Evolutionary conservation across 2,329 filamentous ascomycete species (phyloP).

Genomic region (Penicillium sp.): DNA sequence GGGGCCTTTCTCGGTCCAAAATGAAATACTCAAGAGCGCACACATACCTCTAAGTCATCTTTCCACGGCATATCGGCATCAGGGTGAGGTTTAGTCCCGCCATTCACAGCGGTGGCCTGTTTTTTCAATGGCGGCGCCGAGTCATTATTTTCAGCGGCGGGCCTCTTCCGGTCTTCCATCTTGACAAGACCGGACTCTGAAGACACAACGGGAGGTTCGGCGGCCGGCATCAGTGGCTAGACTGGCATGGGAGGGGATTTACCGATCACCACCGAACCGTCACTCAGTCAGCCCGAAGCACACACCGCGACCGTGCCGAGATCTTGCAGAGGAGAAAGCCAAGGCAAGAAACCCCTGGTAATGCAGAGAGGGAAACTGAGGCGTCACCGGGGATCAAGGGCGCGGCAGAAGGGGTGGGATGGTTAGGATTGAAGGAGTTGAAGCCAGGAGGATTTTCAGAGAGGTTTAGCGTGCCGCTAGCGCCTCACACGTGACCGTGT

Average conservation of each 20-base stretch:
- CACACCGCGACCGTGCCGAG: constrained; percentile 28
- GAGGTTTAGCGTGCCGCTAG: constrained; percentile 34
- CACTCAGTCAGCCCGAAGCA: constrained; percentile 33
- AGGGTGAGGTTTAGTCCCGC: constrained; percentile 61
- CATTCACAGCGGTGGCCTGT: constrained; percentile 75
- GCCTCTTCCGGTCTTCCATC: constrained; percentile 99
- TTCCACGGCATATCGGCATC: constrained; percentile 68
- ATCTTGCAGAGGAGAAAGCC: constrained; percentile 12
- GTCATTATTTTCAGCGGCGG: constrained; percentile 77
- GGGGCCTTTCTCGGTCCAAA: no score
- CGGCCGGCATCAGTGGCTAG: constrained; percentile 80
- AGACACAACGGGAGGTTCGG: constrained; percentile 71
- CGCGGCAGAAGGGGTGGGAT: constrained; percentile 22
- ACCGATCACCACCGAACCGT: constrained; percentile 35
- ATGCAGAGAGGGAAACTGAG: constrained; percentile 4
- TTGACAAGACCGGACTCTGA: constrained; percentile 76
- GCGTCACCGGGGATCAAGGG: constrained; percentile 7
- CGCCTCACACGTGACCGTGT: constrained; percentile 38
- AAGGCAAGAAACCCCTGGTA: constrained; percentile 4
- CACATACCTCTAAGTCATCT: constrained; percentile 70
- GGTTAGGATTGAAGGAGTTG: constrained; percentile 28
- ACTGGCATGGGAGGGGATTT: constrained; percentile 37
- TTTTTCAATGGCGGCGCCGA: constrained; percentile 86
- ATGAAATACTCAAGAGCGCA: no score
- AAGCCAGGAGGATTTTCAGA: constrained; percentile 46